A percentile compares a stretch with the other conserved stretches of the same genome.
Evolutionary conservation across 371 early-diverging fungal genomes (phyloP).

Genomic region (Lichtheimia corymbifera): DNA sequence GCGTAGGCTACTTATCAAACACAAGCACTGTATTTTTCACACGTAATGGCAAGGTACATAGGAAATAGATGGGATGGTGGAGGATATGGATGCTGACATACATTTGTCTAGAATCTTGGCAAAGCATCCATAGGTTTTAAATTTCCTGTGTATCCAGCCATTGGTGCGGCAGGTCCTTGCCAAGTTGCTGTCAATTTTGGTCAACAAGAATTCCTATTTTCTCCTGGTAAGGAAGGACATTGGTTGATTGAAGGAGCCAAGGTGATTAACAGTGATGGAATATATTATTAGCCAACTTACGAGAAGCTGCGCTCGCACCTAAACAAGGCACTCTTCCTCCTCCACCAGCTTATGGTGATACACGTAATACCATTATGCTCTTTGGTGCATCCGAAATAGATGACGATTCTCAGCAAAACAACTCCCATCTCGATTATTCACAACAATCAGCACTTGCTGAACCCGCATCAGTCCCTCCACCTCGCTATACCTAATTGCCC

Average conservation of each 20-base stretch:
- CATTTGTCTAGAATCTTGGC: conserved; percentile 35
- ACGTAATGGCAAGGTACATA: conserved; percentile 59
- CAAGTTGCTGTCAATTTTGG: conserved; percentile 59
- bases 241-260: not conserved
- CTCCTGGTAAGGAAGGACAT: conserved; percentile 13
- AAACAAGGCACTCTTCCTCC: conserved; percentile 58
- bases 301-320: conserved; percentile 72
- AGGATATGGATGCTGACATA: not conserved
- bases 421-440: conserved; percentile 14
- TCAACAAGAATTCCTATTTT: conserved; percentile 30
- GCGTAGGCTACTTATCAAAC: conserved; percentile 66
- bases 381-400: conserved; percentile 25
- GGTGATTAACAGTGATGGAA: not conserved
- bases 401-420: conserved; percentile 2
- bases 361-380: conserved; percentile 45
- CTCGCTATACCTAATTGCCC: conserved; percentile 13
- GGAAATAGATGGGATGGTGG: not conserved
- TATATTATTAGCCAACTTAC: conserved; percentile 56
- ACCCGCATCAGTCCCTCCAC: conserved; percentile 8
- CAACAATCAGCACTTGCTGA: conserved; percentile 4
- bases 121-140: conserved; percentile 54
- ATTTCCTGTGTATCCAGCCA: conserved; percentile 52
- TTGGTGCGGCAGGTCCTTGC: conserved; percentile 58
- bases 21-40: conserved; percentile 74
- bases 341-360: conserved; percentile 56